phyloP scores from a whole-genome alignment of 169 alveolate species.

The Plasmodium sp. region DNA sequence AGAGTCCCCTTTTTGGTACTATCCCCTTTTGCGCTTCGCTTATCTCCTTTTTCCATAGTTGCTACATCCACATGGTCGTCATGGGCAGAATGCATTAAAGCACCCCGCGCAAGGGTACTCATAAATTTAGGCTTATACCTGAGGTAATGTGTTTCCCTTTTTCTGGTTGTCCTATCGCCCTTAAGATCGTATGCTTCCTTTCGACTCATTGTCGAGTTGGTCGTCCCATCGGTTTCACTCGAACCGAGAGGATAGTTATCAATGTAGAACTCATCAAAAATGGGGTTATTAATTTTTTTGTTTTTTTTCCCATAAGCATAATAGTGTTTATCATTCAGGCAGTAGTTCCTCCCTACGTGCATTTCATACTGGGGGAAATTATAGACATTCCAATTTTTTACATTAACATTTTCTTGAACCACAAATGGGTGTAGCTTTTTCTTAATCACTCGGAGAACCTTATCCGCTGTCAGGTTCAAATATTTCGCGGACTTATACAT shows the following conservation, averaged over 20 bases:
- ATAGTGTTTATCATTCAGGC: conserved; percentile 15
- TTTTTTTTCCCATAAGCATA: conserved; percentile 8
- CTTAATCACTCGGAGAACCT: conserved; percentile 6
- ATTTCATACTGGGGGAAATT: conserved; percentile 27
- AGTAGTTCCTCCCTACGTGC: conserved; percentile 18
- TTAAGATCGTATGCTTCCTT: background rate
- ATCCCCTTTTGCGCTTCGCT: background rate
- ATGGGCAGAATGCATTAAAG: background rate
- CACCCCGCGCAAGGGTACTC: background rate
- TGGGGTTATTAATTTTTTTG: conserved; percentile 4
- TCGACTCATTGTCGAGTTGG: background rate
- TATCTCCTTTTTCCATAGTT: background rate
- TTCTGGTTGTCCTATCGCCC: background rate
- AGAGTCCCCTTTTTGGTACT: background rate
- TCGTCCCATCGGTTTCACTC: background rate
- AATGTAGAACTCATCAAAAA: conserved; percentile 53
- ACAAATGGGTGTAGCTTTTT: conserved; percentile 60
- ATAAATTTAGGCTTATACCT: conserved; percentile 8
- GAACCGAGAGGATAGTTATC: conserved; percentile 49
- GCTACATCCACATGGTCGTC: background rate
- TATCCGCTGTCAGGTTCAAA: conserved; percentile 4
- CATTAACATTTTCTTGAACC: conserved; percentile 31
- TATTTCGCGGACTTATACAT: conserved; percentile 53
- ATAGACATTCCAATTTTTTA: conserved; percentile 22
- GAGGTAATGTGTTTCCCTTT: background rate